These are phyloP conservation scores for Ophiostoma sp. DNA, from an alignment of 2,329 filamentous ascomycete species.

Conservation along the genomic window DNA sequence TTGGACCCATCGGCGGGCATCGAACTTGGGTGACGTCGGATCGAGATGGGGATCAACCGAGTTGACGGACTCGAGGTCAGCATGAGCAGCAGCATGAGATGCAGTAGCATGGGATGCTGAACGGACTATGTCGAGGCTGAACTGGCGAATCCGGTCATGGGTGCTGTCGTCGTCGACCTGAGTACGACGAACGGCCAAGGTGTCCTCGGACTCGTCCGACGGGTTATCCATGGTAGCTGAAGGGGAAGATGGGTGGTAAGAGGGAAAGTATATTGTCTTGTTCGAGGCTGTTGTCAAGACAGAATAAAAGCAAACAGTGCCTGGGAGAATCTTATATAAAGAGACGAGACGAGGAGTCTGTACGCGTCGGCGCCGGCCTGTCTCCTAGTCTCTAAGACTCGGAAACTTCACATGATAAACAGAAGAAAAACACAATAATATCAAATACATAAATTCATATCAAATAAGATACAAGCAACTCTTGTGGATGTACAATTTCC, in stretches of 20 bases:
- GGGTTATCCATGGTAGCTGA: no score
- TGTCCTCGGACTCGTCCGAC: conserved; percentile 1
- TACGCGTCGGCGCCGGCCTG: not conserved
- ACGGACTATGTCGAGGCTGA: conserved; percentile 25
- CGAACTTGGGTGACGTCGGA: conserved; percentile 41
- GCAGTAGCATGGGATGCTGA: conserved; percentile 17
- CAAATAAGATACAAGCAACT: no score
- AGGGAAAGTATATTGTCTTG: not conserved
- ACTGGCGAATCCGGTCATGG: conserved; percentile 19
- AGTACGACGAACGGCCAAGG: not conserved
- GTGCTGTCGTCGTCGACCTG: conserved; percentile 6
- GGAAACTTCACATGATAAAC: not conserved
- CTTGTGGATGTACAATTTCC: not conserved
- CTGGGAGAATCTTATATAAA: not conserved
- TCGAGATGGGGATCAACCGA: conserved; percentile 36
- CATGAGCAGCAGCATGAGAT: conserved; percentile 13
- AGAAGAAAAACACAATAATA: not conserved
- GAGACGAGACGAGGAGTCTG: not conserved
- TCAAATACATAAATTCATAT: not conserved
- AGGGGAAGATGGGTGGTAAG: not conserved
- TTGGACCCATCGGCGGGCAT: conserved; percentile 42
- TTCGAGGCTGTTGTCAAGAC: not conserved
- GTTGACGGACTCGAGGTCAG: not conserved
- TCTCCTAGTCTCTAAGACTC: no score
- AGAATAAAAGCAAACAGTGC: not conserved